Conservation (phyloP, 202 grass and related monocot species). For the Eragrostis tef region DNA sequence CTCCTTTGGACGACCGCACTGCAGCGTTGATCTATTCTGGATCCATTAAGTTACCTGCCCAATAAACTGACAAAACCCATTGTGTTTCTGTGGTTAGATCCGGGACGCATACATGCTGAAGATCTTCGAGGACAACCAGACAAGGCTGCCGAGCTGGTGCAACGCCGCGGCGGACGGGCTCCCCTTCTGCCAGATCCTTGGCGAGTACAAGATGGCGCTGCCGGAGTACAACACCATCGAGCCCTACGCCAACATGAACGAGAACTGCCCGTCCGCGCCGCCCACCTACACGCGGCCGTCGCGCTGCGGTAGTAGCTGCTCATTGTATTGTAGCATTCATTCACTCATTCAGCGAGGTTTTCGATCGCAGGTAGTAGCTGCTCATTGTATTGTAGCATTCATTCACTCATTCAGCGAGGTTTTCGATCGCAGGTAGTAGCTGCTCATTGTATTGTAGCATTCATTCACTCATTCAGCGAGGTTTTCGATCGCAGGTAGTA, state of each 20-base stretch:
- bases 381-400: too few species aligned
- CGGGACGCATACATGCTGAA: constrained; percentile 95
- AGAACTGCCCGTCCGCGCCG: constrained; percentile 89
- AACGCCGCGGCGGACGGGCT: constrained; percentile 56
- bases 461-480: too few species aligned
- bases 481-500: too few species aligned
- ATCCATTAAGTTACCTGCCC: background rate
- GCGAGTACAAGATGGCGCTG: constrained; percentile 87
- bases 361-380: too few species aligned
- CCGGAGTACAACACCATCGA: constrained; percentile 91
- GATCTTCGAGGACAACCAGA: constrained; percentile 90
- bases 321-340: too few species aligned
- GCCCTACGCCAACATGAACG: constrained; percentile 91
- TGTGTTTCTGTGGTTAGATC: constrained; percentile 48
- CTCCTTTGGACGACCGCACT: too few species aligned
- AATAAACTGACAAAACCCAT: background rate
- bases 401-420: too few species aligned
- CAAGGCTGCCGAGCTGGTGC: constrained; percentile 81
- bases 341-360: too few species aligned
- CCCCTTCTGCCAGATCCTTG: constrained; percentile 91
- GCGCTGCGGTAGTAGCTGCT: too few species aligned
- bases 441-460: too few species aligned
- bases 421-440: too few species aligned
- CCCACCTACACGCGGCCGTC: constrained; percentile 63
- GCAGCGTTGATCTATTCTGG: background rate